phyloP scores from a whole-genome alignment of 202 grass and related monocot genomes.

The Hordeum pubiflorum region DNA sequence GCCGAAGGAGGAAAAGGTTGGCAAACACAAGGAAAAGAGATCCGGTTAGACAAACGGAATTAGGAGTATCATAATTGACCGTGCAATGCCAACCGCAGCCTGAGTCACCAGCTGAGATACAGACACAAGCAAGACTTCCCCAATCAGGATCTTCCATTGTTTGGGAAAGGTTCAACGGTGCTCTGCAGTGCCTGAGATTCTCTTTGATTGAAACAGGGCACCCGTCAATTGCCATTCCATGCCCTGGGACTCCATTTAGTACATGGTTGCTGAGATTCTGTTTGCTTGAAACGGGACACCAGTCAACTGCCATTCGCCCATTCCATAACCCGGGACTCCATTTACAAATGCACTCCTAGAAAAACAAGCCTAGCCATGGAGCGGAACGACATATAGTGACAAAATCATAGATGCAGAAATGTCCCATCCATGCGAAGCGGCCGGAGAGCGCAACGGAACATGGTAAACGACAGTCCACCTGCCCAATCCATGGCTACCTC shows the following conservation, averaged over 20 bases:
- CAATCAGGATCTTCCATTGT: background rate
- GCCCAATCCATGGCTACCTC: background rate
- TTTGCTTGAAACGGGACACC: conserved; percentile 7
- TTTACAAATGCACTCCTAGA: conserved; percentile 4
- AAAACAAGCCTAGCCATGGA: conserved; percentile 15
- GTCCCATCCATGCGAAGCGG: conserved; percentile 3
- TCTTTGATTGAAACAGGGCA: conserved; percentile 2
- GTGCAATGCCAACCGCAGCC: background rate
- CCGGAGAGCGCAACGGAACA: background rate
- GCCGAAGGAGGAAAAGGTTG: background rate
- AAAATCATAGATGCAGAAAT: conserved; percentile 31
- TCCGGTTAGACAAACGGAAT: background rate
- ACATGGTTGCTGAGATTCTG: conserved; percentile 18
- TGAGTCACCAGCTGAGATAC: background rate
- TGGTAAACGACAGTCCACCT: conserved; percentile 9
- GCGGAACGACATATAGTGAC: background rate
- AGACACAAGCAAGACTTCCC: background rate
- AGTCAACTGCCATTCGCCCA: conserved; percentile 15
- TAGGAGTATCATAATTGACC: background rate
- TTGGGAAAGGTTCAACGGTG: conserved; percentile 13
- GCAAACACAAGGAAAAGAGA: background rate
- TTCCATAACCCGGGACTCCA: background rate
- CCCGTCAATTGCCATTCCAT: conserved; percentile 17
- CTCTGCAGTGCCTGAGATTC: conserved; percentile 29
- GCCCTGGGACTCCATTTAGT: background rate